Base-by-base conservation (phyloP, 352 stramenopile genomes). In the Phytopythium montanum region DNA sequence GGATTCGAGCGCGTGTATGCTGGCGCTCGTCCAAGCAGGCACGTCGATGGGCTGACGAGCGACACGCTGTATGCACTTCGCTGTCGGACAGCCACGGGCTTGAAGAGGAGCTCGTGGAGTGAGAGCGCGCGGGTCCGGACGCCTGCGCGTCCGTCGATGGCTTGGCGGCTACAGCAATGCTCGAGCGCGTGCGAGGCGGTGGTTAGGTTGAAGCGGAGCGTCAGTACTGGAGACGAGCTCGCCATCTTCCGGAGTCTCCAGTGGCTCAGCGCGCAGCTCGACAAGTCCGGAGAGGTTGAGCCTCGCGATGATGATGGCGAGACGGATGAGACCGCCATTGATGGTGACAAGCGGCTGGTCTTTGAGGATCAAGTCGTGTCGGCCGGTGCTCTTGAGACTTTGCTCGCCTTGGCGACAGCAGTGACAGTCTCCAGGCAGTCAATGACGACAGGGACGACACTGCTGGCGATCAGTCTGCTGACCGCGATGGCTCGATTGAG, bases 101-200 rank as follows among this genome's bases (percentile, higher is more conserved):
- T 88, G 72, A 70, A 64, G 50, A 76, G 78, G 54, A 79, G 81
- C 65, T 29, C 49, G 38, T 90, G 81, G 81, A 88, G 78, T 49
- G 52, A 62, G 23, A 65, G 62, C 25, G 69, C 87, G 21, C 68
- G 66, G 16, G 70, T 90, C 45, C 56, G 81, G 29, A 90, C 81
- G 2, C 67, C 80, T 12, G 72, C 72, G 23, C 61, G 66, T 44
- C 66, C 81, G 25, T 86, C 81, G 21, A 62, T 90, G 29, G 68
- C 76, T 12, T 90, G 81, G 81, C 65, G 78, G 7, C 65, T 88
- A 31, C 61, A 61, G 25, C 69, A 87, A 38, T 90, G 81, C 51
- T 58, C 54, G 1, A 86, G 66, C 36, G 42, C 85, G 0, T 55
- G 61, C 13, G 81, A 90, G 18, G 78, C 81, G 26, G 60, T 83